Evolutionary conservation across 1,284 basidiomycete genomes (phyloP), one percentile per base, ranked within the genome.

Genomic region (Cutaneotrichosporon cavernicola): DNA sequence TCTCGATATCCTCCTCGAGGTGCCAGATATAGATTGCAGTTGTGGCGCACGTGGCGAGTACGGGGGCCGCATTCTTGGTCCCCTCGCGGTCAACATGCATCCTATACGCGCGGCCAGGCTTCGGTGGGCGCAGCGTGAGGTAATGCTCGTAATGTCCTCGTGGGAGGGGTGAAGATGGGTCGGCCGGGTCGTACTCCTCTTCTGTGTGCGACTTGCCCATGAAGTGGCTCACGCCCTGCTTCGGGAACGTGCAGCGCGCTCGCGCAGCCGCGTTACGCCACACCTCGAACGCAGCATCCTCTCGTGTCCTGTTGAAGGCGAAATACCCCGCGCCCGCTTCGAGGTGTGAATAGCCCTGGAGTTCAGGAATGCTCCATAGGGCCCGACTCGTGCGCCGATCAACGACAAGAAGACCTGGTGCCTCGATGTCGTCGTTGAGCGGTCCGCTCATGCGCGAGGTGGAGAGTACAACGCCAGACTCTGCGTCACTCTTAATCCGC

Each of bases 401-500:
- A 3, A 66, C 61, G 21, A 56, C 40, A 7, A 46, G 49, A 16
- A 68, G 49, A 4, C 67, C 67, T 31, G 38, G 46, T 32, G 40
- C 52, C 6, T 26, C 6, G 6, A 30, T 10, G 13, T 36, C 55
- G 14, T 21, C 36, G 22, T 11, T 13, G 38, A 56, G 21, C 2
- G 13, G 38, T 3, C 55, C 55, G 26, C 46, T 56, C 46, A 64
- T 55, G 5, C 70, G 60, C 52, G 68, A 70, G 0, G 77, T 73
- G 21, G 64, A 70, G 7, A 77, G 59, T 30, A 78, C 53, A 2
- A 72, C 70, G 30, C 66, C 59, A 32, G 73, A 57, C 53, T 75
- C 75, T 2, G 65, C 30, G 60, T 75, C 71, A 3, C 76, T 56
- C 68, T 80, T 78, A 61, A 78, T 69, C 6, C 78, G 68, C 76